Base-by-base conservation (phyloP, 2,329 filamentous ascomycete genomes). In the Fusarium graminum region DNA sequence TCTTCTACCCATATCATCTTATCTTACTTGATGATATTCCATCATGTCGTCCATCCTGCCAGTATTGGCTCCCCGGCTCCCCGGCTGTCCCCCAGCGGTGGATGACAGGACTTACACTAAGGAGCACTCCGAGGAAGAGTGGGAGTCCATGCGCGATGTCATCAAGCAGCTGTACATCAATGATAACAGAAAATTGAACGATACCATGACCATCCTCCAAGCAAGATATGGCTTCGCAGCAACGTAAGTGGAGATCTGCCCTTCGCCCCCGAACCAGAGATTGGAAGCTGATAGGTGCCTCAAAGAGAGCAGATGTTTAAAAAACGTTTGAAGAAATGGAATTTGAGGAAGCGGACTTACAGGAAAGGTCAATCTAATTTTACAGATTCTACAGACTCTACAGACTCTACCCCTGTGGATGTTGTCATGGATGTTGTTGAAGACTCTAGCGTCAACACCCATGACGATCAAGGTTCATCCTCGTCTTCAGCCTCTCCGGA, bases 221-320 rank as follows among this genome's bases (percentile, higher is more conserved):
- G 67, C 72, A 19, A 72, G 71, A 36, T 67, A 79, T 65, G 75
- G 75, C 29, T 79, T 79, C 49, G 74, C 74, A 29, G 77, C 77
- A 46, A 78, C 77, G 77, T 79, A 67, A 76, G 77, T 76, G 39
- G 30, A 16, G 22, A 52, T 36, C 19, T 12, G 30, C 22, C 34
- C 16, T 16, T 36, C 34, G 16, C 19, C 9, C 17, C 41, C 25
- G 22, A 22, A 47, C 41, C 38, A 46, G 43, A 41, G 44, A 17
- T 40, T 28, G 32, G 52, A 65, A 49, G 60, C 65, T 67, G 55
- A 67, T 65, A 52, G 16, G 25, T 52, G 26, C 28, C 40, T 29
- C 32, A 52, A 58, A 79, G 77, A 52, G 76, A 78, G 55, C 76
- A 79, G 70, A 79, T 79, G 76, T 79, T 78, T 52, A 79, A 79